phyloP scores from a whole-genome alignment of 2,329 filamentous ascomycete species.

The Karstenula rhodostoma region DNA sequence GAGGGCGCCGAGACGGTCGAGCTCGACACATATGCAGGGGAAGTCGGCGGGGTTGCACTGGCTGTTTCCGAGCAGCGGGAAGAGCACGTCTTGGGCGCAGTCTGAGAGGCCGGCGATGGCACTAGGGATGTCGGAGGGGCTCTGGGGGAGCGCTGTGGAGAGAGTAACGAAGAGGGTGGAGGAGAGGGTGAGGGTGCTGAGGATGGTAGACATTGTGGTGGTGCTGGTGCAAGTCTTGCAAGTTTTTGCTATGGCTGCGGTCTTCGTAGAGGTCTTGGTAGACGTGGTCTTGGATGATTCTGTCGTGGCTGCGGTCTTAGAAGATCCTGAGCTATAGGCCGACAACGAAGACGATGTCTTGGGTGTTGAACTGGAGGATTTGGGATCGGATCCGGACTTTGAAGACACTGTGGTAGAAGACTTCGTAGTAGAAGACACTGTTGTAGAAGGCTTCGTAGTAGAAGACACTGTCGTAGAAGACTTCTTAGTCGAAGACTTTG shows the following conservation, averaged over 20 bases:
- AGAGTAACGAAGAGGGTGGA: constrained; percentile 24
- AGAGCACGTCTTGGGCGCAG: constrained; percentile 31
- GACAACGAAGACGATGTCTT: too few relatives aligned
- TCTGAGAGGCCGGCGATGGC: constrained; percentile 27
- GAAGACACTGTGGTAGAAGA: too few relatives aligned
- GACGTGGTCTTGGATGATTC: background rate
- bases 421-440: too few relatives aligned
- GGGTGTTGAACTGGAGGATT: too few relatives aligned
- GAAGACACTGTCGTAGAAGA: too few relatives aligned
- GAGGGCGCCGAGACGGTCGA: constrained; percentile 19
- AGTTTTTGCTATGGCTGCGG: background rate
- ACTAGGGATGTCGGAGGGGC: constrained; percentile 2
- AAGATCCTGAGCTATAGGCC: too few relatives aligned
- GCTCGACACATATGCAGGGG: constrained; percentile 32
- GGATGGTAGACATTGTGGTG: constrained; percentile 18
- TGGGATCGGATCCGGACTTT: too few relatives aligned
- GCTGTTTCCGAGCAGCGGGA: constrained; percentile 26
- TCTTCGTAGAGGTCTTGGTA: too few relatives aligned
- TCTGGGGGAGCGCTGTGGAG: constrained; percentile 12
- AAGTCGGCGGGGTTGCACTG: constrained; percentile 28
- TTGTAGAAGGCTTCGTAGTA: too few relatives aligned
- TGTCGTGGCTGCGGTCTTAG: too few relatives aligned
- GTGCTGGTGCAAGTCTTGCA: constrained; percentile 1
- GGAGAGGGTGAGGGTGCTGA: constrained; percentile 21
- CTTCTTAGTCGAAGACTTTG: too few relatives aligned